Evolutionary conservation across 1,139 yeast genomes (phyloP), one percentile per base, ranked within the genome.

Genomic region (Suhomyces anneliseae): DNA sequence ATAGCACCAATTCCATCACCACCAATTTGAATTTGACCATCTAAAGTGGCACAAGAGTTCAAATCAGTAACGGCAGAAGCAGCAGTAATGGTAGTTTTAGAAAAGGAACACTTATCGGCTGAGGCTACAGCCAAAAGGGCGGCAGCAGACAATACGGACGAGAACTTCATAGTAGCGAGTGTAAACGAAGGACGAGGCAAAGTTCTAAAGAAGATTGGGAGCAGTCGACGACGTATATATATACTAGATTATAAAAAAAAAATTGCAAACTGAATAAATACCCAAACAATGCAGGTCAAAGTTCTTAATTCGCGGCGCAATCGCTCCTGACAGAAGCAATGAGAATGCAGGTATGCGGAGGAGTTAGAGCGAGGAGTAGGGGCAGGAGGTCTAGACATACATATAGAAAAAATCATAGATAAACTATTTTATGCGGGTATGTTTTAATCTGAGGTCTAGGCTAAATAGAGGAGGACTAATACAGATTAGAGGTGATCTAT

Each of bases 1-100:
- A 74, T 52, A 35, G 65, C 54, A 8, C 65, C 66, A 39, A 74
- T 52, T 27, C 57, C 69, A 51, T 71, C 70, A 45, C 79, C 79
- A 42, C 68, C 61, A 44, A 75, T 62, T 50, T 70, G 65, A 49
- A 75, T 69, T 39, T 63, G 58, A 45, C 79, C 80, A 38, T 65
- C 71, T 48, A 75, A 63, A 29, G 78, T 74, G 27, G 71, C 67
- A 59, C 80, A 75, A 4, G 76, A 57, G 51, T 64, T 68, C 50
- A 75, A 62, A 48, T 58, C 60, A 40, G 65, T 54, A 34, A 72
- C 58, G 19, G 67, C 76, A 37, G 75, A 63, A 35, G 76, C 65
- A 14, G 68, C 76, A 29, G 73, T 64, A 51, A 74, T 65, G 50
- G 76, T 72, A 44, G 72, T 66, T 14, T 36, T n/a, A 45, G 72